Base-by-base conservation (phyloP, 208 protist species). In the Strigomonas culicis region DNA sequence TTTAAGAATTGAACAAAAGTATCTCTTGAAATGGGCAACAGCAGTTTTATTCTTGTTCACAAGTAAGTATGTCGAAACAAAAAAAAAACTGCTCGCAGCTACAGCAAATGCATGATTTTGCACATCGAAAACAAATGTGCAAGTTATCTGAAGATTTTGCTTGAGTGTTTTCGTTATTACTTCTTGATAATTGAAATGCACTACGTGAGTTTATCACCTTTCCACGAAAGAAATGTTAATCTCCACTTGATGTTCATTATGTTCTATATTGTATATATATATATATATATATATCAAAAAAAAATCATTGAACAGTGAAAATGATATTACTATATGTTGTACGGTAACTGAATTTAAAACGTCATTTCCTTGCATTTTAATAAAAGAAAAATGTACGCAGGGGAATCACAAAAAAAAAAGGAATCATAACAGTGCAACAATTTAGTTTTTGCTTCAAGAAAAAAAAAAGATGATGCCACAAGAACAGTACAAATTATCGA, bases 21-120 rank as follows among this genome's bases (percentile, higher is more conserved):
- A n/a, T n/a, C n/a, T n/a, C n/a, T n/a, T n/a, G n/a, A n/a, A n/a
- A n/a, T n/a, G n/a, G n/a, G n/a, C n/a, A n/a, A n/a, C n/a, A n/a
- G n/a, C n/a, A n/a, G n/a, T 59, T 59, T 51, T 59, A 6, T 4
- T 59, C 8, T 59, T 22, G 8, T 36, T n/a, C 8, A 51, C 21
- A 4, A 51, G 30, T 31, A 49, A 51, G 55, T 49, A 49, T 32
- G 34, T 49, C 21, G 15, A 58, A 34, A 43, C 21, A 49, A 59
- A 47, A n/a, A n/a, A n/a, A n/a, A n/a, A n/a, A n/a, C n/a, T n/a
- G n/a, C n/a, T n/a, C 36, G 36, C 13, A 6, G 36, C 36, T 41
- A 41, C 36, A 13, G 36, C 36, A 41, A 17, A 6, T 41, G 6
- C 36, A 41, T 41, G 36, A 17, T 17, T 41, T 41, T 41, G 6